Base-by-base conservation (phyloP, 2,329 filamentous ascomycete species). In the Aureobasidium sp. region DNA sequence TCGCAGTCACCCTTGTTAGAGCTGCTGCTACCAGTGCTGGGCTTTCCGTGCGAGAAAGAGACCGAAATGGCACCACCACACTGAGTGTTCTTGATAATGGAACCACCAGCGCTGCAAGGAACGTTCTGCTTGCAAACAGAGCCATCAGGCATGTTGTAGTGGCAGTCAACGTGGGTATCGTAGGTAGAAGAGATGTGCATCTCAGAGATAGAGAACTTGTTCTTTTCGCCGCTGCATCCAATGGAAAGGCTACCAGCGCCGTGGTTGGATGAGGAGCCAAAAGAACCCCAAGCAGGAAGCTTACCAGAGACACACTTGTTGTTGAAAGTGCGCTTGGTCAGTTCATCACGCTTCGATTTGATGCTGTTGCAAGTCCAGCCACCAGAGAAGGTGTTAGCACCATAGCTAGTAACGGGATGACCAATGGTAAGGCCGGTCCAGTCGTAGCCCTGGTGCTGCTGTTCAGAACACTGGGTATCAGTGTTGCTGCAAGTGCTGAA, bases 21-120 rank as follows among this genome's bases (percentile, higher is more conserved):
- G 36, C 52, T 32, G n/a, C 13, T 64, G 52, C 66, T 65, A 37
- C 65, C 67, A 65, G 73, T 51, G 46, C 75, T 59, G 81, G 74
- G 66, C 83, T 77, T 71, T 87, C 84, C 63, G 26, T 83, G 75
- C 66, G 80, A 78, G 73, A 97, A 86, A 61, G 84, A 86, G 65
- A 97, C 91, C 63, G 85, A 86, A 73, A 83, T 90, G 67, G 93
- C 92, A 76, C 92, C 92, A 84, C 91, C 93, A 74, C 93, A 97
- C 82, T 97, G 91, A 64, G 80, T 84, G 83, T 97, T 97, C 77
- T 84, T 78, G 69, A 97, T 81, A 51, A 82, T 83, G 63, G 85
- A 87, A 70, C 90, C 90, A 17, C 81, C 78, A 61, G 81, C 78
- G 66, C 80, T 84, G 83, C 90, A 95, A 58, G 80, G 72, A 67